These are phyloP conservation scores for Brassica hybrid DNA, from an alignment of 441 rosid species.

Conservation along the genomic window DNA sequence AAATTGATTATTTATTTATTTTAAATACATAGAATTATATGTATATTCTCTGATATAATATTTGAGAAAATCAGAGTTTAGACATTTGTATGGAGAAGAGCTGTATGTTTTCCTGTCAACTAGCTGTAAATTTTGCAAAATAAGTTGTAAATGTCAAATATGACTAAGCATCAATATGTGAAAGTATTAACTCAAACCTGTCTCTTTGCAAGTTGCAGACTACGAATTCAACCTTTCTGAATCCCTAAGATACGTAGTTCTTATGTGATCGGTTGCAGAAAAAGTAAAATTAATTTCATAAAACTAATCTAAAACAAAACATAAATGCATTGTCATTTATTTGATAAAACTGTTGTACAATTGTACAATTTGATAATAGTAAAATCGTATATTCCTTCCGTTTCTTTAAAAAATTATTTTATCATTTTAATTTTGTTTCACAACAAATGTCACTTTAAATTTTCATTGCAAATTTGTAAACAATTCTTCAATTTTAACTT, in stretches of 20 bases:
- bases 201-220: conserved; percentile 22
- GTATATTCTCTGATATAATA: conserved; percentile 19
- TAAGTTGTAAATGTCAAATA: not conserved
- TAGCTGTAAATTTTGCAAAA: conserved; percentile 24
- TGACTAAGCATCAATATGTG: conserved; percentile 24
- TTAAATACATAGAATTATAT: not conserved
- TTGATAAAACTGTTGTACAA: not conserved
- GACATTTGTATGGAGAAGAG: conserved; percentile 34
- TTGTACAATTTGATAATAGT: not conserved
- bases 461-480: too few species aligned
- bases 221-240: not conserved
- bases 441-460: too few species aligned
- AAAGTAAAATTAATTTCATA: not conserved
- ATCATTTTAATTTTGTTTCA: too few species aligned
- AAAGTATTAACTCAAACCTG: conserved; percentile 32
- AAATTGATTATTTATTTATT: conserved; percentile 1
- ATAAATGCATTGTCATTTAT: not conserved
- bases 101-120: conserved; percentile 42
- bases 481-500: too few species aligned
- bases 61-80: not conserved
- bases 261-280: not conserved
- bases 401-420: too few species aligned
- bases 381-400: not conserved
- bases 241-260: conserved; percentile 3
- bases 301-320: not conserved